Percentiles rank a stretch among this genome's conserved stretches.
These are phyloP conservation scores for Ambrosiella xylebori DNA, from an alignment of 2,329 filamentous ascomycete species.

Conservation along the genomic window DNA sequence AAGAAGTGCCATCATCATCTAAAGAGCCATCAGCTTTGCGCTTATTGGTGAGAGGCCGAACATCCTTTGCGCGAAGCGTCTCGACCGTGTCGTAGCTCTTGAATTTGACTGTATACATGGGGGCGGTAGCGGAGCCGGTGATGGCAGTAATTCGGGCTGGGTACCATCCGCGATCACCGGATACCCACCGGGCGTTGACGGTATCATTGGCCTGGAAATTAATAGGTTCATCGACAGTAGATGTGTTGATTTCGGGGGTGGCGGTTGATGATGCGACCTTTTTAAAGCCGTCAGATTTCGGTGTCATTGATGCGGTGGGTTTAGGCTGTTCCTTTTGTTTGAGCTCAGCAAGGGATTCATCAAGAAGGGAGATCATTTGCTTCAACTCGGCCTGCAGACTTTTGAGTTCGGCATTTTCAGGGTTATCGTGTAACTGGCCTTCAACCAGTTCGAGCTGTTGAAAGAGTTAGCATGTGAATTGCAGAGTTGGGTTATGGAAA, in stretches of 20 bases:
- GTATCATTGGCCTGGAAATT: slow-evolving; percentile 76
- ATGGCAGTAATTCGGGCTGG: slow-evolving; percentile 84
- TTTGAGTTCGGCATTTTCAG: slow-evolving; percentile 62
- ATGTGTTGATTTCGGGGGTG: slow-evolving; percentile 15
- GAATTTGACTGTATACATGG: slow-evolving; percentile 90
- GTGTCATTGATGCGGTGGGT: slow-evolving; percentile 28
- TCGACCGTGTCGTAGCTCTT: slow-evolving; percentile 78
- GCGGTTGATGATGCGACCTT: neutral
- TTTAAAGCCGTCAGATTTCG: slow-evolving; percentile 26
- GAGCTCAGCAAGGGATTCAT: slow-evolving; percentile 67
- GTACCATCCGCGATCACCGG: slow-evolving; percentile 81
- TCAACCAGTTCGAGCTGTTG: slow-evolving; percentile 59
- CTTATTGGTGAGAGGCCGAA: slow-evolving; percentile 65
- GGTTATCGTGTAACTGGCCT: slow-evolving; percentile 59
- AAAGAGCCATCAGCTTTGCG: slow-evolving; percentile 70
- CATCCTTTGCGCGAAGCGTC: slow-evolving; percentile 65
- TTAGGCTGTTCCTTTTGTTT: slow-evolving; percentile 29
- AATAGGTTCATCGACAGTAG: slow-evolving; percentile 30
- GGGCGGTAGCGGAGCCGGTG: slow-evolving; percentile 77
- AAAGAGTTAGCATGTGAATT: slow-evolving; percentile 15
- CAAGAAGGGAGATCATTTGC: slow-evolving; percentile 61
- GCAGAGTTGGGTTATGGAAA: neutral
- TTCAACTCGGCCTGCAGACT: slow-evolving; percentile 66
- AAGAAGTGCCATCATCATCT: slow-evolving; percentile 27
- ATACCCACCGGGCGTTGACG: slow-evolving; percentile 78